phyloP scores from a whole-genome alignment of 1,284 basidiomycete species.

The Tylopilus microsporus region DNA sequence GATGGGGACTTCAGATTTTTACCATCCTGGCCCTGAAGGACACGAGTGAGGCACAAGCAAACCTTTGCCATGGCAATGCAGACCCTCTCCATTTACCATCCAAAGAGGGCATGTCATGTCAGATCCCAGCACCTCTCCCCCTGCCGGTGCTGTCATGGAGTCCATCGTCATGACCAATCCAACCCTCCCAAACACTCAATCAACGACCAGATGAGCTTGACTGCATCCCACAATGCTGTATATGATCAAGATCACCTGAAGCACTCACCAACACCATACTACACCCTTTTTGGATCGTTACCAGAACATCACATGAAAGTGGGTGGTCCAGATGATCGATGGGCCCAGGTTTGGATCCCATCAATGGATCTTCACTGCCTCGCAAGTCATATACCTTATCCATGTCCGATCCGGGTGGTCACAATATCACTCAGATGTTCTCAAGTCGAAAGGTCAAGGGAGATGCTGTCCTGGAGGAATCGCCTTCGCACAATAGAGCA shows the following conservation, averaged over 20 bases:
- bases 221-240: slow-evolving; percentile 4
- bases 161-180: slow-evolving; percentile 18
- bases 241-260: slow-evolving; percentile 19
- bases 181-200: slow-evolving; percentile 10
- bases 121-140: slow-evolving; percentile 19
- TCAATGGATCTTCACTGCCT: not conserved
- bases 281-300: slow-evolving; percentile 49
- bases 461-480: slow-evolving; percentile 17
- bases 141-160: slow-evolving; percentile 52
- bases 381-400: slow-evolving; percentile 4
- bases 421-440: slow-evolving; percentile 29
- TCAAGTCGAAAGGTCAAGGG: slow-evolving; percentile 38
- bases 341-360: slow-evolving; percentile 6
- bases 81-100: too few relatives aligned
- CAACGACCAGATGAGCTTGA: slow-evolving; percentile 10
- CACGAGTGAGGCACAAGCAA: too few relatives aligned
- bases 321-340: slow-evolving; percentile 38
- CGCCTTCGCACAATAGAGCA: not conserved
- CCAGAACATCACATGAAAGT: slow-evolving; percentile 43
- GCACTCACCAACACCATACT: slow-evolving; percentile 39
- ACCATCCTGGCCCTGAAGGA: too few relatives aligned
- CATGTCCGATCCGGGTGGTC: slow-evolving; percentile 11
- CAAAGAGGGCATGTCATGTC: not conserved
- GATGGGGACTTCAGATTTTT: too few relatives aligned
- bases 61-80: too few relatives aligned